Evolutionary conservation across 805 yeast species (phyloP), one percentile per base, ranked within the genome.

Genomic region (Barnettozyma siamensis): DNA sequence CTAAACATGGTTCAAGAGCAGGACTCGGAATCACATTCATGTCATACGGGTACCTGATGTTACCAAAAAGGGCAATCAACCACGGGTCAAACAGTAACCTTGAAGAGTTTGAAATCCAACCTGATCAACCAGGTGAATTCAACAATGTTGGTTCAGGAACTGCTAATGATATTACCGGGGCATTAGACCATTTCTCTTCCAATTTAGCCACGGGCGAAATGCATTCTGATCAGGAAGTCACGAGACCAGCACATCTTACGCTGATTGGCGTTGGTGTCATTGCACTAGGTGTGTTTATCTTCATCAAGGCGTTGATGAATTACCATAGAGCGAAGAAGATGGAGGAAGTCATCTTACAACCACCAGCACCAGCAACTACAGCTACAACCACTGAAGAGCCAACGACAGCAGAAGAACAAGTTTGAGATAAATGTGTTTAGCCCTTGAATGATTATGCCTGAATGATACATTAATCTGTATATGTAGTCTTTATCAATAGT

Each of bases 1-100:
- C 97, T 4, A 88, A 87, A 58, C 89, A 89, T 55, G 99, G 99
- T 3, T 83, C 97, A 2, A 70, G 95, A 46, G 84, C 91, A 16
- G 99, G 99, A 0, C 65, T 93, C 43, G 98, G 98, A 2, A 58
- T 85, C 45, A 88, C 96, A 0, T 74, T 93, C 48, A 68, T 91
- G 39, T 76, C 81, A 41, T 78, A 80, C 49, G 95, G 85, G 3
- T 74, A 72, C 47, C 65, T 71, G 26, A 69, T 77, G 65, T 63
- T 75, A 29, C 82, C 84, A 2, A 63, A 43, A 60, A 62, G 59
- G 5, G 55, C 49, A 42, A 54, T 50, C 20, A 53, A 59, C 23
- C 54, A 51, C 18, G 38, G 58, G 11, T 53, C 57, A n/a, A 38
- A 41, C 9, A 39, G 36, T 2, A 38, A 45, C 3, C 44, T 48